Percentiles rank a stretch among this genome's conserved stretches.
These are phyloP conservation scores for Eucalyptus shirleyi DNA, from an alignment of 345 rosid genomes.

Conservation along the genomic window DNA sequence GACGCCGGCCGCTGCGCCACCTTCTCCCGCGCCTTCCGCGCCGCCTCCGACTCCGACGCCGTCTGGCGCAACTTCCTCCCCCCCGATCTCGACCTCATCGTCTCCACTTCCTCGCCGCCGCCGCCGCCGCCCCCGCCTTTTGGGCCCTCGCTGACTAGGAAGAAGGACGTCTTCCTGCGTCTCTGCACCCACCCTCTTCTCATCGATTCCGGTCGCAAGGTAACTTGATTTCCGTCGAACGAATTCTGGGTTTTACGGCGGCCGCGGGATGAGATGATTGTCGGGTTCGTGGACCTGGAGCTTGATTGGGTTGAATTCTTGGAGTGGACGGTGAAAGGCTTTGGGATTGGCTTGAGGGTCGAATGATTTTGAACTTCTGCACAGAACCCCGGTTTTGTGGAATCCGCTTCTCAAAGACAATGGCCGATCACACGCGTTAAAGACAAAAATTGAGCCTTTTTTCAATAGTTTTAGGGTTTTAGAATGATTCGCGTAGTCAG, in stretches of 20 bases:
- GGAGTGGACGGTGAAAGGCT: neutral
- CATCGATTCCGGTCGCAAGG: constrained; percentile 31
- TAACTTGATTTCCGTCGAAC: neutral
- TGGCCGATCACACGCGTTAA: neutral
- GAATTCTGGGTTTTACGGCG: neutral
- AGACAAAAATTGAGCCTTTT: neutral
- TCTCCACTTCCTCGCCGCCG: neutral
- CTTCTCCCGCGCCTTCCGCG: constrained; percentile 18
- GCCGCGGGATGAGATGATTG: neutral
- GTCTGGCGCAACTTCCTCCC: constrained; percentile 48
- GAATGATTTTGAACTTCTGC: neutral
- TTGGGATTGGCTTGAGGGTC: neutral
- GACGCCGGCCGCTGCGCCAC: constrained; percentile 19
- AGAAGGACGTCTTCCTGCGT: constrained; percentile 26
- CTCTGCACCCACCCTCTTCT: constrained; percentile 24
- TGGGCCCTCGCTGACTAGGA: constrained; percentile 1
- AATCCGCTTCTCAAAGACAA: neutral
- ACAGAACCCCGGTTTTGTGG: neutral
- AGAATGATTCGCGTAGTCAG: neutral
- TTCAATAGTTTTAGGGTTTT: neutral
- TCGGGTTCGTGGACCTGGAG: neutral
- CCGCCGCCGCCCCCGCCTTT: neutral
- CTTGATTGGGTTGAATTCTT: neutral
- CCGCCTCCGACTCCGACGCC: constrained; percentile 24
- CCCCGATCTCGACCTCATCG: constrained; percentile 7